These are phyloP conservation scores for Juglanconis juglandina DNA, from an alignment of 2,329 filamentous ascomycete species.

Conservation along the genomic window DNA sequence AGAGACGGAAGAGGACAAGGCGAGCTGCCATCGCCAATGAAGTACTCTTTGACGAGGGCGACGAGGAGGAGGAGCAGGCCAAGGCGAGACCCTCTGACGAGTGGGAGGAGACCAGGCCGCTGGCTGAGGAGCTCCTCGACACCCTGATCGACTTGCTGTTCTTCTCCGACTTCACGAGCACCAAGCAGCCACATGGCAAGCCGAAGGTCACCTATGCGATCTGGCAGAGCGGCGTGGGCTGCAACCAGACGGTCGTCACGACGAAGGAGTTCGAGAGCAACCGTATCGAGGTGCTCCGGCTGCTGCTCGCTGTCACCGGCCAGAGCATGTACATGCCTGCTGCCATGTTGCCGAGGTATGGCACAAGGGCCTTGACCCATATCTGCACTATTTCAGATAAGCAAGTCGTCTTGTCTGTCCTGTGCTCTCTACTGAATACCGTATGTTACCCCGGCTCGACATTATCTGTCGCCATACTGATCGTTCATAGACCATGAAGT, in stretches of 20 bases:
- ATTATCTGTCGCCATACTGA: conserved; percentile 10
- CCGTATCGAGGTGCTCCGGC: conserved; percentile 80
- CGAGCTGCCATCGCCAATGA: conserved; percentile 65
- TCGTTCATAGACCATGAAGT: conserved; percentile 74
- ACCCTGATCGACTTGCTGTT: conserved; percentile 86
- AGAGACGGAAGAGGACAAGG: conserved; percentile 67
- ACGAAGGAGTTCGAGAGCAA: conserved; percentile 93
- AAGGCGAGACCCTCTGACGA: conserved; percentile 54
- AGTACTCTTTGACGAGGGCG: conserved; percentile 78
- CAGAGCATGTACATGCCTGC: conserved; percentile 92
- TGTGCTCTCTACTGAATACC: conserved; percentile 93
- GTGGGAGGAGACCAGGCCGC: conserved; percentile 77
- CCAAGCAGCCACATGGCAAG: conserved; percentile 66
- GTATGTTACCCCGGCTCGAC: conserved; percentile 41
- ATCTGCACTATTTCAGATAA: conserved; percentile 85
- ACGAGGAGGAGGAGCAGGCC: conserved; percentile 51
- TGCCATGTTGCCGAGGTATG: conserved; percentile 73
- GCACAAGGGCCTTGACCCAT: conserved; percentile 82
- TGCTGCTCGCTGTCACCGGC: conserved; percentile 81
- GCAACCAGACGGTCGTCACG: conserved; percentile 81
- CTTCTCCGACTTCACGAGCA: conserved; percentile 84
- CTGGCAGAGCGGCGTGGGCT: conserved; percentile 97
- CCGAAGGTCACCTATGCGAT: conserved; percentile 88
- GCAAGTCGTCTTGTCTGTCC: conserved; percentile 80
- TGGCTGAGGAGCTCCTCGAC: conserved; percentile 90